Percentiles rank a stretch among this genome's conserved stretches.
Conservation (phyloP, 352 stramenopile genomes). For the Phytophthora macrochlamydospora region DNA sequence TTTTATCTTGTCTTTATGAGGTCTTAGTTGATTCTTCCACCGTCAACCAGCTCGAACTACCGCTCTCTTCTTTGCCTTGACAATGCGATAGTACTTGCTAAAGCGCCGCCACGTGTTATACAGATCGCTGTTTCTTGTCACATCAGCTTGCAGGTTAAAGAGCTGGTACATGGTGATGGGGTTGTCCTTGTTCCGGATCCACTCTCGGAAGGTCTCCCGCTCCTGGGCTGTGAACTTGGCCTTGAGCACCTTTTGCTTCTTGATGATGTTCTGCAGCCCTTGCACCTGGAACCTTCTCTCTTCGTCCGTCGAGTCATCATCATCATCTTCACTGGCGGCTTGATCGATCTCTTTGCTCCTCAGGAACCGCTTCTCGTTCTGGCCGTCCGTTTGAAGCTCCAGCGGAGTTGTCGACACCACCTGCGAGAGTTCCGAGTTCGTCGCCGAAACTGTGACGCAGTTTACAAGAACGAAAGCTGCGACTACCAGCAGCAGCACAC, state of each 20-base stretch:
- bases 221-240: background rate
- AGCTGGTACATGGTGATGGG: too few species aligned
- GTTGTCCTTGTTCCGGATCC: too few species aligned
- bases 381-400: background rate
- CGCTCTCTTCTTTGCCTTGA: constrained; percentile 5
- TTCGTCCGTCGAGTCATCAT: background rate
- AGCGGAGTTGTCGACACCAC: background rate
- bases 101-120: constrained; percentile 1
- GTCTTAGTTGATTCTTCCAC: constrained; percentile 2
- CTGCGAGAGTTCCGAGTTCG: background rate
- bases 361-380: background rate
- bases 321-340: background rate
- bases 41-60: constrained; percentile 18
- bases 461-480: background rate
- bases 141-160: background rate
- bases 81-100: background rate
- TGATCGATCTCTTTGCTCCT: background rate
- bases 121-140: constrained; percentile 17
- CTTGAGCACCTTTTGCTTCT: background rate
- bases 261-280: background rate
- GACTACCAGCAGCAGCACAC: background rate
- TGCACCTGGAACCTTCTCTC: background rate
- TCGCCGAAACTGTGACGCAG: background rate
- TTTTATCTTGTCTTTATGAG: too few species aligned
- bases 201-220: too few species aligned